phyloP scores from a whole-genome alignment of 1,284 basidiomycete species.

The Schizophyllum amplum region DNA sequence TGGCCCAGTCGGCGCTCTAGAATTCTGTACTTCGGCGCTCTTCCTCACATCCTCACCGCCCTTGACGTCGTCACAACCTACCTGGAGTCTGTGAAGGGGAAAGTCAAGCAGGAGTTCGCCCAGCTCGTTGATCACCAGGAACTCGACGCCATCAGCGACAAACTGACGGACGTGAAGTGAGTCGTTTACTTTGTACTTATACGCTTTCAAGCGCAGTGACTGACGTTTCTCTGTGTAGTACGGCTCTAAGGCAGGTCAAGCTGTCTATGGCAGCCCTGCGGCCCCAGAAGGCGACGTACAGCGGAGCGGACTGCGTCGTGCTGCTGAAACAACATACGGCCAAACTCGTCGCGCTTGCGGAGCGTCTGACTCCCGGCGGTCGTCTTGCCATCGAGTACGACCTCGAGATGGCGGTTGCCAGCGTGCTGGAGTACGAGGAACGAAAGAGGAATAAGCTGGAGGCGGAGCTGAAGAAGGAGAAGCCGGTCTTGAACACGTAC shows the following conservation, averaged over 20 bases:
- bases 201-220: too few species aligned
- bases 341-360: too few species aligned
- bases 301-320: too few species aligned
- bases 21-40: slow-evolving; percentile 37
- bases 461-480: slow-evolving; percentile 8
- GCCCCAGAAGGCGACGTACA: neutral
- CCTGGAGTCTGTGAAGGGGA: slow-evolving; percentile 22
- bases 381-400: too few species aligned
- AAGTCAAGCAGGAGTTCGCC: slow-evolving; percentile 25
- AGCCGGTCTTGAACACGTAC: neutral
- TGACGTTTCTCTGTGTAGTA: neutral
- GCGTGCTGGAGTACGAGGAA: too few species aligned
- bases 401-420: too few species aligned
- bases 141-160: slow-evolving; percentile 26
- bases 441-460: slow-evolving; percentile 6
- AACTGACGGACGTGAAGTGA: slow-evolving; percentile 23
- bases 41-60: slow-evolving; percentile 40
- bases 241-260: neutral
- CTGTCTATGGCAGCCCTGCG: neutral
- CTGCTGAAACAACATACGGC: too few species aligned
- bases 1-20: slow-evolving; percentile 31
- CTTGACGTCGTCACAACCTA: slow-evolving; percentile 28
- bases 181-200: too few species aligned
- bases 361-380: too few species aligned
- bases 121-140: slow-evolving; percentile 15